Conservation (phyloP, 2,329 filamentous ascomycete species). For the Alternaria brassicicola region DNA sequence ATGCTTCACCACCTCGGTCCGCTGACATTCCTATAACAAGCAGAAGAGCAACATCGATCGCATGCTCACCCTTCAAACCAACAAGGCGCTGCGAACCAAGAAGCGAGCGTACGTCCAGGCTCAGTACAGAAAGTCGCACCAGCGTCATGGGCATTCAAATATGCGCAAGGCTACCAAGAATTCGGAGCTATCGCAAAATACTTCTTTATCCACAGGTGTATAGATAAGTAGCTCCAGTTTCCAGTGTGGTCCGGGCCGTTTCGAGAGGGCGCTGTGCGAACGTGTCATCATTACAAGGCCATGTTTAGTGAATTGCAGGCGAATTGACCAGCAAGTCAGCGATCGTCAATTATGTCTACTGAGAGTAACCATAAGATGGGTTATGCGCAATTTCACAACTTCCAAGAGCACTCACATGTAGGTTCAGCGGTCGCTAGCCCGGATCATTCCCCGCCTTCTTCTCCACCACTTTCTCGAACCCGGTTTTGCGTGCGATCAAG, state of each 20-base stretch:
- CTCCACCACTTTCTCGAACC: background rate
- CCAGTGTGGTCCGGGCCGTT: background rate
- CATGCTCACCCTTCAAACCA: background rate
- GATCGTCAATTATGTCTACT: background rate
- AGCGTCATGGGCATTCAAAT: background rate
- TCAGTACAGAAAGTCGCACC: background rate
- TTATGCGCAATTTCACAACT: background rate
- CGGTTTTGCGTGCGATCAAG: background rate
- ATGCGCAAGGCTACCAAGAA: background rate
- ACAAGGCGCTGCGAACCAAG: background rate
- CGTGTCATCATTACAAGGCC: background rate
- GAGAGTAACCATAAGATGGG: background rate
- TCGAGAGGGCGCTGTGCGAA: background rate
- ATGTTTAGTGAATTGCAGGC: background rate
- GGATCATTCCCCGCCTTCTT: background rate
- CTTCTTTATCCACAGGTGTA: slow-evolving; percentile 1
- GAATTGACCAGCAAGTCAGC: background rate
- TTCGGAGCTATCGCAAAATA: slow-evolving; percentile 5
- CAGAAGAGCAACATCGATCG: background rate
- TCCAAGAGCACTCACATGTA: background rate
- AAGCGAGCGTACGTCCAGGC: background rate
- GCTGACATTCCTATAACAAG: background rate
- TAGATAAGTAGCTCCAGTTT: background rate
- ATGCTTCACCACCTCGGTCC: background rate
- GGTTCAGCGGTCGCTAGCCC: background rate